A percentile compares a stretch with the other conserved stretches of the same genome.
phyloP scores from a whole-genome alignment of 2,329 filamentous ascomycete genomes.

The Mycosphaerella arachidis region DNA sequence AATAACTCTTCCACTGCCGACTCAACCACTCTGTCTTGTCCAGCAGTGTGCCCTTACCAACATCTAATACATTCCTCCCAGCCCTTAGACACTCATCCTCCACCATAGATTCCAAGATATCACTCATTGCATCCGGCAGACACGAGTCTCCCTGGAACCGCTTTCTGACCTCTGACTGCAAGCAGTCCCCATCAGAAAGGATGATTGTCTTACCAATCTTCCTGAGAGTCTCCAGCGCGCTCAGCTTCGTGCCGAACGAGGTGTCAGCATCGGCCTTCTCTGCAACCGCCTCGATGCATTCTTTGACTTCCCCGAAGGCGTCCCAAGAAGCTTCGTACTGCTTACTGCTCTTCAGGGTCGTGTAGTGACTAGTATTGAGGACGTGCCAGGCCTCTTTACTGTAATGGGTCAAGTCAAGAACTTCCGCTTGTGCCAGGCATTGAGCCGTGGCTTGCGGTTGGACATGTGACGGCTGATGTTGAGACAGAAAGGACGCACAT shows the following conservation, averaged over 20 bases:
- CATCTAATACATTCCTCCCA: constrained; percentile 4
- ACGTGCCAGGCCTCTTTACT: not conserved
- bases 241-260: constrained; percentile 7
- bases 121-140: not conserved
- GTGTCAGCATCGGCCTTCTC: not conserved
- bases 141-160: constrained; percentile 2
- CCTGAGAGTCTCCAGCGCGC: constrained; percentile 6
- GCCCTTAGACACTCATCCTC: not conserved
- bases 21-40: constrained; percentile 10
- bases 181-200: not conserved
- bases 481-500: too few relatives aligned
- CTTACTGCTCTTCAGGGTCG: not conserved
- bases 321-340: not conserved
- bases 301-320: constrained; percentile 2
- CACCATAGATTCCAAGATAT: constrained; percentile 1
- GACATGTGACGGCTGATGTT: not conserved
- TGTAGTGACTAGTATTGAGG: not conserved
- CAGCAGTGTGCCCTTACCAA: constrained; percentile 2
- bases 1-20: not conserved
- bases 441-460: not conserved
- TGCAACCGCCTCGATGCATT: not conserved
- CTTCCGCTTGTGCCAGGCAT: not conserved
- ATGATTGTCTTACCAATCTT: constrained; percentile 10
- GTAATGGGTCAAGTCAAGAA: not conserved
- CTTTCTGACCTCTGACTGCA: constrained; percentile 6